Percentiles rank a stretch among this genome's conserved stretches.
phyloP scores from a whole-genome alignment of 2,329 filamentous ascomycete species.

The Phialophora expanda region DNA sequence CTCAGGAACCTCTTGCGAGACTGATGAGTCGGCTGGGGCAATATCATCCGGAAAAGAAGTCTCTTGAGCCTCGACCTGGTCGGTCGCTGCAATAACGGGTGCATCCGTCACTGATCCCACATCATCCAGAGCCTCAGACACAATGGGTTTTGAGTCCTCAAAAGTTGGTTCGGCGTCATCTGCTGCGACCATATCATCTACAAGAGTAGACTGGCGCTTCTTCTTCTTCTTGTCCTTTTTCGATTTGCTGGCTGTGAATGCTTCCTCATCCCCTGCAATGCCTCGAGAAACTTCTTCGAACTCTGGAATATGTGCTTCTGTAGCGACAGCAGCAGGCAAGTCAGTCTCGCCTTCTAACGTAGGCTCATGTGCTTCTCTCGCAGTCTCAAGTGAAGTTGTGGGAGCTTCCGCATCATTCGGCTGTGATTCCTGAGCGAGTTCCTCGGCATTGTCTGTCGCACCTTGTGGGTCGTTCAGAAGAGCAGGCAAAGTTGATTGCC shows the following conservation, averaged over 20 bases:
- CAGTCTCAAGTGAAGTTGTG: not conserved
- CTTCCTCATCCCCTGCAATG: not conserved
- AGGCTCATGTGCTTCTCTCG: constrained; percentile 1
- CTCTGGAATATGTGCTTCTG: not conserved
- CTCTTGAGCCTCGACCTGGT: not conserved
- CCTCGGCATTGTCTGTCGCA: not conserved
- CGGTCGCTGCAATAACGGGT: not conserved
- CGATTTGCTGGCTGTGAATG: not conserved
- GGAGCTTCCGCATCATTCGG: not conserved
- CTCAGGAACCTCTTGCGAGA: not conserved
- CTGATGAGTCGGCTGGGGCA: not conserved
- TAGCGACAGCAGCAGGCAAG: not conserved
- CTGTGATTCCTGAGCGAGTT: not conserved
- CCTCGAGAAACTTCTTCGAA: not conserved
- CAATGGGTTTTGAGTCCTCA: not conserved
- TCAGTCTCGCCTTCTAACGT: not conserved
- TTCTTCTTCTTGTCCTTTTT: constrained; percentile 36
- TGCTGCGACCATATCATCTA: not conserved
- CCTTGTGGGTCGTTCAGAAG: not conserved
- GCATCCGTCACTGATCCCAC: not conserved
- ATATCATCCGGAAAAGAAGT: not conserved
- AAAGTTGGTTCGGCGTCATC: not conserved
- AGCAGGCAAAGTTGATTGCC: constrained; percentile 11
- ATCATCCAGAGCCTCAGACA: not conserved
- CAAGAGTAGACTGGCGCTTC: constrained; percentile 15